Conservation (phyloP, 345 rosid species). For the Streptanthus diversifolius region DNA sequence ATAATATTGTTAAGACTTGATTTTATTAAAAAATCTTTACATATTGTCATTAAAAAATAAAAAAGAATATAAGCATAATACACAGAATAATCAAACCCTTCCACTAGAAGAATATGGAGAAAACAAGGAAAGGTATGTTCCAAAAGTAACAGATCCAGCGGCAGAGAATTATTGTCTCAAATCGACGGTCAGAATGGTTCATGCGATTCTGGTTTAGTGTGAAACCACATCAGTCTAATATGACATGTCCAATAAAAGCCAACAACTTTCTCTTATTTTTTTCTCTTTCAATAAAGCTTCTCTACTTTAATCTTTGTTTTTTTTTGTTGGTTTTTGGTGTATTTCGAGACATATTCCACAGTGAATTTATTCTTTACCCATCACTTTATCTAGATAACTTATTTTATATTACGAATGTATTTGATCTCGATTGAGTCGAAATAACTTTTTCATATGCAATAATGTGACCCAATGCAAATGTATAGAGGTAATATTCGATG, state of each 20-base stretch:
- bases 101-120: neutral
- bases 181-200: conserved; percentile 21
- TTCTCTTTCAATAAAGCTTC: too few species aligned
- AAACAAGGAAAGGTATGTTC: conserved; percentile 3
- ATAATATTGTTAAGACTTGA: too few species aligned
- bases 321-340: neutral
- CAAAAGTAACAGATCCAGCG: conserved; percentile 23
- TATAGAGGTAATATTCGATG: neutral
- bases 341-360: conserved; percentile 25
- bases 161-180: neutral
- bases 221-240: conserved; percentile 24
- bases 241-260: conserved; percentile 2
- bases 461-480: neutral
- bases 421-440: neutral
- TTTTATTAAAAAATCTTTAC: too few species aligned
- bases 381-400: conserved; percentile 5
- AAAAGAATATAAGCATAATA: too few species aligned
- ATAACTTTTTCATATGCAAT: neutral
- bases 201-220: conserved; percentile 24
- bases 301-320: too few species aligned
- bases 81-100: neutral
- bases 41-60: too few species aligned
- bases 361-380: conserved; percentile 15
- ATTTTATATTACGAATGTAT: neutral
- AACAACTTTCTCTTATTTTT: too few species aligned